These are phyloP conservation scores for Lecanicillium sp. DNA, from an alignment of 2,329 filamentous ascomycete species.

Conservation along the genomic window DNA sequence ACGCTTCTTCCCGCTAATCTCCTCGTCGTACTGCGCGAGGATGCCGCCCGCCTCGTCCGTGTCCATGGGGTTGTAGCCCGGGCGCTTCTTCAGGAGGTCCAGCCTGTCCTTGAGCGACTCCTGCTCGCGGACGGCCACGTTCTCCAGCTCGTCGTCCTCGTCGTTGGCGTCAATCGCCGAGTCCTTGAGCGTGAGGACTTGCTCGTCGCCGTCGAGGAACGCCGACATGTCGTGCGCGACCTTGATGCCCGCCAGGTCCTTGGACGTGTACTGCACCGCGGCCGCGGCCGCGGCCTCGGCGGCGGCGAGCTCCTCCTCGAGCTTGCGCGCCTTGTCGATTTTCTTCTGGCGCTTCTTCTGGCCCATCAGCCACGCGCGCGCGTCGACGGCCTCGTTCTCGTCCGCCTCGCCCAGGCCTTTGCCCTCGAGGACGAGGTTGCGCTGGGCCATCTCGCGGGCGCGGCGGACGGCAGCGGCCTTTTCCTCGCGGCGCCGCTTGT, in stretches of 20 bases:
- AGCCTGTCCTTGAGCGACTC: constrained; percentile 71
- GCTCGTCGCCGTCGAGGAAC: constrained; percentile 77
- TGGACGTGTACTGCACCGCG: constrained; percentile 67
- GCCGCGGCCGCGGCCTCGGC: constrained; percentile 62
- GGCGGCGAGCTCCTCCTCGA: constrained; percentile 71
- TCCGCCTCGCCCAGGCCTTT: constrained; percentile 75
- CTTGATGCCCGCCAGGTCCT: constrained; percentile 83
- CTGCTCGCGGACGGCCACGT: constrained; percentile 62
- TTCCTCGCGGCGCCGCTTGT: constrained; percentile 73
- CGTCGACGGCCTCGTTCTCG: constrained; percentile 61
- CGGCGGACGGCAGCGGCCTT: constrained; percentile 79
- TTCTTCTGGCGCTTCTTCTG: constrained; percentile 94
- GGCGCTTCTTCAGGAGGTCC: constrained; percentile 83
- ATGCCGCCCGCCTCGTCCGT: constrained; percentile 62
- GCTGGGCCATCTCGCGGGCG: constrained; percentile 76
- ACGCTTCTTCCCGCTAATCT: constrained; percentile 82
- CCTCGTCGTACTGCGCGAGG: constrained; percentile 89
- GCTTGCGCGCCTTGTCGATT: constrained; percentile 68
- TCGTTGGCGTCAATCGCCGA: constrained; percentile 67
- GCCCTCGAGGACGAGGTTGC: constrained; percentile 70
- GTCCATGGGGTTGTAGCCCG: constrained; percentile 78
- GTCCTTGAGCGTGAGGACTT: constrained; percentile 93
- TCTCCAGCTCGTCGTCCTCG: constrained; percentile 77
- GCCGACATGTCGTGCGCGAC: constrained; percentile 81
- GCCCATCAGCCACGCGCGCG: constrained; percentile 78